These are phyloP conservation scores for Penicillium vulpinum DNA, from an alignment of 2,329 filamentous ascomycete species.

Conservation along the genomic window DNA sequence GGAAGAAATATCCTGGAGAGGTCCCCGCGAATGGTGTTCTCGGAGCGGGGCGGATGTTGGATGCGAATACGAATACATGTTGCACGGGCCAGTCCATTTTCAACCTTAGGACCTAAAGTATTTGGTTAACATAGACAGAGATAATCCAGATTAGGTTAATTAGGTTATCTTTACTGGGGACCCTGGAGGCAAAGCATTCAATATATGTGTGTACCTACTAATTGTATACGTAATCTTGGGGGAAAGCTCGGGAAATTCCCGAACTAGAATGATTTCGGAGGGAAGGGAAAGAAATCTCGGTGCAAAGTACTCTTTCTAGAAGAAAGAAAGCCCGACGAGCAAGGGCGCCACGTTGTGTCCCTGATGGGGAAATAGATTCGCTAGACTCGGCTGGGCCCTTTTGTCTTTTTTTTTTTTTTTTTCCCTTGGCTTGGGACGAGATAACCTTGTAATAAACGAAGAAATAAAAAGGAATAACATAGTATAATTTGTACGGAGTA, in stretches of 20 bases:
- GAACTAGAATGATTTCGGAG: neutral
- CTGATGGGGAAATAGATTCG: neutral
- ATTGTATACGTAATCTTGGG: neutral
- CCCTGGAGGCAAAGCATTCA: neutral
- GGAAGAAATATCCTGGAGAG: constrained; percentile 10
- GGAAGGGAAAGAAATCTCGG: neutral
- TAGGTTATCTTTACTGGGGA: neutral
- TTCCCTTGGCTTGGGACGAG: constrained; percentile 8
- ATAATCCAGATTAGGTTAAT: neutral
- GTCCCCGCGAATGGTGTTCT: constrained; percentile 10
- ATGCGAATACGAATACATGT: constrained; percentile 26
- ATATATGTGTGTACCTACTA: no score
- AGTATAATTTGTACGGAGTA: neutral
- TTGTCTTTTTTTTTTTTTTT: neutral
- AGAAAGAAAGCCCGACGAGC: neutral
- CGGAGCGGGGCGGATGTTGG: constrained; percentile 22
- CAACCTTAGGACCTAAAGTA: constrained; percentile 1
- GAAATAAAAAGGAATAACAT: neutral
- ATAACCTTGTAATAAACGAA: constrained; percentile 1
- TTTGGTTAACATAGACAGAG: neutral
- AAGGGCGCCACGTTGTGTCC: neutral
- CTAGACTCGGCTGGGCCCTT: neutral
- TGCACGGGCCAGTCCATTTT: constrained; percentile 14
- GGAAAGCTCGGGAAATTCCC: no score
- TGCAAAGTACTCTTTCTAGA: constrained; percentile 9